Evolutionary conservation across 1,284 basidiomycete species (phyloP).

Genomic region (Sporisorium graminicola): DNA sequence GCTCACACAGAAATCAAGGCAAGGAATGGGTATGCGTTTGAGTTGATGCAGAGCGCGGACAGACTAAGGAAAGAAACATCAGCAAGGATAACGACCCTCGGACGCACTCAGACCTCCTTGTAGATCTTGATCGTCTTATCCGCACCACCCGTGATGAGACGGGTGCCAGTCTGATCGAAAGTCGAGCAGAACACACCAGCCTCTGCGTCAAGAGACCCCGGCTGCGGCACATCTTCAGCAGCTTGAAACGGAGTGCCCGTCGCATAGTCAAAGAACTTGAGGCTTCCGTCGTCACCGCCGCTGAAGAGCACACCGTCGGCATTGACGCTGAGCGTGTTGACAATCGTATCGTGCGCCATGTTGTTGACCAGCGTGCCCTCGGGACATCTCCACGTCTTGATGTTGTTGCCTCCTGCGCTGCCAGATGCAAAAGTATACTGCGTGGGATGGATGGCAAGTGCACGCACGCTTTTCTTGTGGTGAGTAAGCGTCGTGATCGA

Average conservation of each 20-base stretch:
- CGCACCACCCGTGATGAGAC: conserved; percentile 91
- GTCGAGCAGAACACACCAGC: conserved; percentile 90
- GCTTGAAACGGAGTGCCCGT: conserved; percentile 96
- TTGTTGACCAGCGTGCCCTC: conserved; percentile 97
- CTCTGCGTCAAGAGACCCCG: conserved; percentile 95
- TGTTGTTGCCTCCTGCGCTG: conserved; percentile 95
- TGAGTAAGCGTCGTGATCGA: conserved; percentile 95
- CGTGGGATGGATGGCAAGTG: conserved; percentile 91
- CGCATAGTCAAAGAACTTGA: conserved; percentile 78
- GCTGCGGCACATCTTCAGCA: conserved; percentile 92
- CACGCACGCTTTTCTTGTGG: conserved; percentile 95
- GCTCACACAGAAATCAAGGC: background rate
- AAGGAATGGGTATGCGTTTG: conserved; percentile 4
- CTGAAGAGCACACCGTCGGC: conserved; percentile 96
- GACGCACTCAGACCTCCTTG: conserved; percentile 45
- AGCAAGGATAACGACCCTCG: no score
- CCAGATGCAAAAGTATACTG: conserved; percentile 90
- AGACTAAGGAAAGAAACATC: background rate
- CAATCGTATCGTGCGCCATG: conserved; percentile 93
- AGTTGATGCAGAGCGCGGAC: background rate
- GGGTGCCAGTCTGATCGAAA: conserved; percentile 93
- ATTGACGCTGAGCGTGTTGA: conserved; percentile 95
- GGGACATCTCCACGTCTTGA: conserved; percentile 99
- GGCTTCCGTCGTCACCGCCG: conserved; percentile 72
- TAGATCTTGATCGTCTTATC: conserved; percentile 79